A percentile compares a stretch with the other conserved stretches of the same genome.
phyloP scores from a whole-genome alignment of 2,329 filamentous ascomycete species.

The Aspergillus ochraceoroseus region DNA sequence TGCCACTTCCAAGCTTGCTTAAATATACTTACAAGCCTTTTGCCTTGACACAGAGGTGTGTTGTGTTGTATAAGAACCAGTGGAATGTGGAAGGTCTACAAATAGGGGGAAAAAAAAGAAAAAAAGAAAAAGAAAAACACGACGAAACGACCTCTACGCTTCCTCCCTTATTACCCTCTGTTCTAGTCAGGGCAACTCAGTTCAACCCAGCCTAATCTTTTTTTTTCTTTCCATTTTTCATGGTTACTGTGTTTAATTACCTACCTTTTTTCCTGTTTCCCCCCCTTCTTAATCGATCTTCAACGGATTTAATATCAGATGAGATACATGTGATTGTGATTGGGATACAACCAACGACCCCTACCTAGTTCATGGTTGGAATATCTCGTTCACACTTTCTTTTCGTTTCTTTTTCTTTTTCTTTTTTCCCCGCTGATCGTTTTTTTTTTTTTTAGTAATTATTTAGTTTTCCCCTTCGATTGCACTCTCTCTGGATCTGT shows the following conservation, averaged over 20 bases:
- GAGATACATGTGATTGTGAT: conserved; percentile 1
- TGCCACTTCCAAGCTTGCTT: conserved; percentile 7
- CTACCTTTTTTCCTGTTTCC: neutral
- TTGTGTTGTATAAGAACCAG: conserved; percentile 9
- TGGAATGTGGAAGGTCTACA: conserved; percentile 4
- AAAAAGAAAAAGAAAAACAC: neutral
- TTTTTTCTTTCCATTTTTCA: neutral
- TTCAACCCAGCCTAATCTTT: no score
- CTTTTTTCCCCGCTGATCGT: no score
- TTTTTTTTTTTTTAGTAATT: no score
- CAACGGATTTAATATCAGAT: no score
- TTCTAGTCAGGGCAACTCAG: conserved; percentile 1
- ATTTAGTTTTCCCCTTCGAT: neutral
- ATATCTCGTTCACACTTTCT: conserved; percentile 3
- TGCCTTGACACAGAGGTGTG: conserved; percentile 1
- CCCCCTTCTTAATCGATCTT: neutral
- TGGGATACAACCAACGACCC: conserved; percentile 2
- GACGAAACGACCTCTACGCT: conserved; percentile 1
- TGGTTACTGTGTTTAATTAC: neutral
- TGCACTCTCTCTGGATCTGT: neutral
- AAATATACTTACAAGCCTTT: conserved; percentile 12
- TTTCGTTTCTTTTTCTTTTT: conserved; percentile 4
- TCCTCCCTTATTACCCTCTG: no score
- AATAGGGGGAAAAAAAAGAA: no score
- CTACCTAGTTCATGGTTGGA: conserved; percentile 4